These are phyloP conservation scores for Westerdykella ornata DNA, from an alignment of 2,329 filamentous ascomycete species.

Conservation along the genomic window DNA sequence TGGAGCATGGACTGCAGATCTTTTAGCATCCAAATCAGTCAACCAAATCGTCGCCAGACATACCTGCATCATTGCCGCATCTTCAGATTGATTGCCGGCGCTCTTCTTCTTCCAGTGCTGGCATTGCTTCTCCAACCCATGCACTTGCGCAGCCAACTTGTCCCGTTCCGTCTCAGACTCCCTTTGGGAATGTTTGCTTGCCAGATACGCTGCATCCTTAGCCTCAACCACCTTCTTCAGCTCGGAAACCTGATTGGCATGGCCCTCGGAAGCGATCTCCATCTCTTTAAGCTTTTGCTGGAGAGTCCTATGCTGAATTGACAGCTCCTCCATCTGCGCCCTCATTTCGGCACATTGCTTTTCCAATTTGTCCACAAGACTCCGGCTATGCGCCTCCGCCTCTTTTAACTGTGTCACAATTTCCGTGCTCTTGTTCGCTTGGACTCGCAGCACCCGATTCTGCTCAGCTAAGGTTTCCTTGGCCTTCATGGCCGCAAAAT, in stretches of 20 bases:
- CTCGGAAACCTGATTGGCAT: slow-evolving; percentile 70
- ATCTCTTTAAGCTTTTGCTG: slow-evolving; percentile 67
- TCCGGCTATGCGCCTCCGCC: slow-evolving; percentile 68
- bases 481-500: slow-evolving; percentile 90
- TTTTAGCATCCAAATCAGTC: neutral
- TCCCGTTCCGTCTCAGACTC: slow-evolving; percentile 67
- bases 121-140: slow-evolving; percentile 73
- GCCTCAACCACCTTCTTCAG: slow-evolving; percentile 65
- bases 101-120: slow-evolving; percentile 82
- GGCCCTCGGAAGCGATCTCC: slow-evolving; percentile 60
- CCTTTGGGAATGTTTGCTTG: slow-evolving; percentile 56
- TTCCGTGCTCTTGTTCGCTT: slow-evolving; percentile 85
- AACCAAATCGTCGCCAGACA: slow-evolving; percentile 40
- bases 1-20: slow-evolving; percentile 56
- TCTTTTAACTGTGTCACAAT: slow-evolving; percentile 93
- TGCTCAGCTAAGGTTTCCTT: slow-evolving; percentile 80
- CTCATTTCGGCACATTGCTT: slow-evolving; percentile 82
- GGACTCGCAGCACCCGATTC: slow-evolving; percentile 67
- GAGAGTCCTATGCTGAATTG: slow-evolving; percentile 65
- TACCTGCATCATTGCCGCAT: slow-evolving; percentile 81
- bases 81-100: slow-evolving; percentile 70
- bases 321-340: slow-evolving; percentile 65
- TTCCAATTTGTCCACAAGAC: slow-evolving; percentile 74
- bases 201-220: slow-evolving; percentile 64
- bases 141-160: slow-evolving; percentile 67